Percentiles rank a stretch among this genome's conserved stretches.
Conservation (phyloP, 495 filamentous ascomycete species). For the Melanomma pulvis-pyrius region DNA sequence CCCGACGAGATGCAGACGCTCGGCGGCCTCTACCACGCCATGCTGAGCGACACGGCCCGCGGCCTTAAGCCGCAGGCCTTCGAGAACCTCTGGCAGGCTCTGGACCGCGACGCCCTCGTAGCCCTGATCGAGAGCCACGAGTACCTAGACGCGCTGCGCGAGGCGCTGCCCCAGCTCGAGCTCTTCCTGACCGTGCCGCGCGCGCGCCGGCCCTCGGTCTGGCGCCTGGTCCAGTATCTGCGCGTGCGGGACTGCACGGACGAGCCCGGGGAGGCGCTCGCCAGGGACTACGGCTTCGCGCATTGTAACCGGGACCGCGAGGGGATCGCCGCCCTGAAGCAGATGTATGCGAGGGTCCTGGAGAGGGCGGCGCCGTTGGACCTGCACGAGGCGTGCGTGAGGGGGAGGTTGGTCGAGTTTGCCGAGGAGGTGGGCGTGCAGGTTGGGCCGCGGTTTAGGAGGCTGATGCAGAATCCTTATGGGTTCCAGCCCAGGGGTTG, state of each 20-base stretch:
- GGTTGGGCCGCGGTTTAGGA: background rate
- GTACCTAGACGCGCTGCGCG: background rate
- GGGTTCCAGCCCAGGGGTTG: background rate
- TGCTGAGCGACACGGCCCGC: background rate
- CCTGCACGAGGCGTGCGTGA: constrained; percentile 6
- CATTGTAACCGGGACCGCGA: constrained; percentile 16
- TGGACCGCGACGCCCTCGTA: background rate
- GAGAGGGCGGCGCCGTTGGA: background rate
- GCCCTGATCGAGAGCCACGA: constrained; percentile 3
- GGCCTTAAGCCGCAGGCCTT: background rate
- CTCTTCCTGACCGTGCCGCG: background rate
- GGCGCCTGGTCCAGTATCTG: constrained; percentile 15
- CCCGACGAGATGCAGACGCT: background rate
- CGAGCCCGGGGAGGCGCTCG: background rate
- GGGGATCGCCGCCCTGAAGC: constrained; percentile 8
- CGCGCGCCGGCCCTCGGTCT: background rate
- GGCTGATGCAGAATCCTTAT: background rate
- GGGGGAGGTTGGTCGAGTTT: background rate
- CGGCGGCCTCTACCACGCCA: background rate
- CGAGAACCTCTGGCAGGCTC: constrained; percentile 1
- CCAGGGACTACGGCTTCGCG: constrained; percentile 17
- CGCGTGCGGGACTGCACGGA: background rate
- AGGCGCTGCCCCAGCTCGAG: background rate
- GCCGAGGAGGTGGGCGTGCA: background rate
- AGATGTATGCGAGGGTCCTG: constrained; percentile 8